Evolutionary conservation across 345 rosid species (phyloP), one percentile per base, ranked within the genome.

Genomic region (Melastoma malabathricum): DNA sequence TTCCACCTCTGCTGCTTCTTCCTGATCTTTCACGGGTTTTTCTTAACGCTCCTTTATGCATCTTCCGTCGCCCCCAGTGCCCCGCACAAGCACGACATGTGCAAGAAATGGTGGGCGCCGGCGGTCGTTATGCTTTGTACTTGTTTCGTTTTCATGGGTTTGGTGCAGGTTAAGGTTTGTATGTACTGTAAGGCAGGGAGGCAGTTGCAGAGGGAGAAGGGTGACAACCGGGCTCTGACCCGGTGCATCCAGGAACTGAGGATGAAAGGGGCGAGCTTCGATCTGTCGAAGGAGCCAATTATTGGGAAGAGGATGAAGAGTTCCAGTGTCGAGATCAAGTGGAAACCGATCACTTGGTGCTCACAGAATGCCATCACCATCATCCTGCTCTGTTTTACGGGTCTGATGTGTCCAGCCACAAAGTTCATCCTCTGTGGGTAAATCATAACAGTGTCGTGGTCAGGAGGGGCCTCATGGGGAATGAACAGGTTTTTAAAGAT

Each of bases 251-350:
- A 75, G 63, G 99, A 88, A 59, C 67, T 93, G 79, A 73, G 97
- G 59, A 88, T 85, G 99, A 85, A 92, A 74, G 99, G 99, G 9
- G 68, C 77, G 18, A 87, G 89, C 73, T 88, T 88, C 13, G 95
- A 93, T 67, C 23, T 93, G 72, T 81, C 94, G 0, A 93, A 88
- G 62, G 99, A 93, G 64, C 97, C 97, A 7, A 65, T 60, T 56
- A 64, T 60, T 41, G 86, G 94, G 60, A 84, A 67, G 74, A 83
- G 83, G 64, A 78, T 88, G 82, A 88, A 83, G 78, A 93, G 99
- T 49, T 85, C 97, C 1, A 85, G 97, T 51, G 97, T 93, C 31
- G 94, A 87, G 75, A 83, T 93, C 66, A 83, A 88, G 48, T 88
- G 97, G 97, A 87, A 81, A 64, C 97, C 89, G 29, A 48, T 88